Base-by-base conservation (phyloP, 129 eudicot species). In the Saussurea involucrata region DNA sequence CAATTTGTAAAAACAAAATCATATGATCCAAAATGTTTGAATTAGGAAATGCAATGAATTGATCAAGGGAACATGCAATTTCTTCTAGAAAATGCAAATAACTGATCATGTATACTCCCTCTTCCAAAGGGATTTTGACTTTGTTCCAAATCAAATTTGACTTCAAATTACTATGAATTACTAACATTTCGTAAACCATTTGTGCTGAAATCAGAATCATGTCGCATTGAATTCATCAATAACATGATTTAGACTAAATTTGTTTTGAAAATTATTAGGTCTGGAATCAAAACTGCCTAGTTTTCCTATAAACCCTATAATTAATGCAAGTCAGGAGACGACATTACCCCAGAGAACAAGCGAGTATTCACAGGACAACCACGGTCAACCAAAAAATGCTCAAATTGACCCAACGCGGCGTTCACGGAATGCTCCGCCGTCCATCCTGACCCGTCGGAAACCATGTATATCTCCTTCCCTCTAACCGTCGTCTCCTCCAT, bases 401-500 rank as follows among this genome's bases (percentile, higher is more conserved):
- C 92, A 61, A 90, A 88, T 76, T 90, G 96, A 34, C 96, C 96
- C 68, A 90, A 84, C 60, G 96, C 92, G 5, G 89, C 92, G 24
- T 22, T 84, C 22, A 90, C 92, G 21, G 92, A 83, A 53, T 90
- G 90, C 81, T 90, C 96, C 29, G 81, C 96, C 83, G 90, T 88
- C 87, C 90, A 85, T 37, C 92, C 96, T 3, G 92, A 87, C 22
- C 92, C 96, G 40, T 90, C 96, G 3, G 96, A 90, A 15, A 90
- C 90, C 90, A 90, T 82, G 53, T 79, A 90, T 34, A 90, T 86
- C 65, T 82, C 70, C 79, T 90, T 90, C 74, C 79, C 85, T 63
- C 8, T 82, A 22, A 10, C 57, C 24, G 36, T 17, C 10, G 61
- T 53, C 63, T 40, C 80, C 34, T 80, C 87, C 4, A 27, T 60